Conservation (phyloP, 108 stramenopile species). For the Asterionellopsis glacialis region DNA sequence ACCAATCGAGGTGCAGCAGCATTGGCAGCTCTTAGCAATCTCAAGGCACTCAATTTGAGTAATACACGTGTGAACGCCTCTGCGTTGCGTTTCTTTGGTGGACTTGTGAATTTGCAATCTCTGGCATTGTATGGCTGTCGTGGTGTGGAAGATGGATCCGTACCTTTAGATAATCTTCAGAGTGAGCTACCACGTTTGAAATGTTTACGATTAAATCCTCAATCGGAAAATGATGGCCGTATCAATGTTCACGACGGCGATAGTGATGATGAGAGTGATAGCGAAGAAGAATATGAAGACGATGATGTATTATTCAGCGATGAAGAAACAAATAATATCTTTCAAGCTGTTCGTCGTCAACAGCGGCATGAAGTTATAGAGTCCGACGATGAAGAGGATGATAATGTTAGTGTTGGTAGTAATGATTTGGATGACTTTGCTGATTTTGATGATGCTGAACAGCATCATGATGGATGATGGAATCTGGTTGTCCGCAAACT, state of each 20-base stretch:
- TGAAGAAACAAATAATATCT: background rate
- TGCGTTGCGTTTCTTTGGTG: constrained; percentile 56
- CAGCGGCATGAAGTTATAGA: too few relatives aligned
- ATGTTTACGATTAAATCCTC: constrained; percentile 64
- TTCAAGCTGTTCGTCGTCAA: too few relatives aligned
- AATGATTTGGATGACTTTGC: too few relatives aligned
- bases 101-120: constrained; percentile 52
- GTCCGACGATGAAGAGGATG: constrained; percentile 6
- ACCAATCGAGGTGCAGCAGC: constrained; percentile 76
- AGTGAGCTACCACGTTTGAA: constrained; percentile 59
- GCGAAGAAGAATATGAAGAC: background rate
- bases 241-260: constrained; percentile 7
- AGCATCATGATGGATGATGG: too few relatives aligned
- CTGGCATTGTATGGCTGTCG: constrained; percentile 72
- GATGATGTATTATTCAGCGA: background rate
- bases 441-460: too few relatives aligned
- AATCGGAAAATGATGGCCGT: constrained; percentile 54
- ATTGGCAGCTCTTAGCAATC: constrained; percentile 60
- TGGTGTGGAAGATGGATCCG: constrained; percentile 45
- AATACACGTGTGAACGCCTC: constrained; percentile 65
- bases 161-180: constrained; percentile 44
- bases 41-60: constrained; percentile 76
- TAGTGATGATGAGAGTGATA: background rate
- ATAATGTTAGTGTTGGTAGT: constrained; percentile 10
- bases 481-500: too few relatives aligned